Percentiles rank a stretch among this genome's conserved stretches.
Conservation (phyloP, 2,329 filamentous ascomycete species). For the Aureobasidium sp. region DNA sequence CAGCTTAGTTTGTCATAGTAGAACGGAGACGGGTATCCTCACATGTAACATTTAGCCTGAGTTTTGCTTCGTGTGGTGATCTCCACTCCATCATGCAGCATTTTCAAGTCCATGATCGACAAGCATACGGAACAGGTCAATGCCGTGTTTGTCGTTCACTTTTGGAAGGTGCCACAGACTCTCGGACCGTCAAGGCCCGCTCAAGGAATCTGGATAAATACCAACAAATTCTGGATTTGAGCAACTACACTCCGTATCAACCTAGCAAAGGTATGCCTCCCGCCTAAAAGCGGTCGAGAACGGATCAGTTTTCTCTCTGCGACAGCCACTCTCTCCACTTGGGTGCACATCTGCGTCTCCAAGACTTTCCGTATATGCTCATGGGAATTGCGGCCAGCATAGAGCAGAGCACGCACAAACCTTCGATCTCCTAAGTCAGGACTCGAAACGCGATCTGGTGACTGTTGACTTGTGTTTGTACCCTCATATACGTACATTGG, state of each 20-base stretch:
- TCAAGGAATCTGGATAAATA: background rate
- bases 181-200: background rate
- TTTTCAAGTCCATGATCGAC: background rate
- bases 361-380: constrained; percentile 30
- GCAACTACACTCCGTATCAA: background rate
- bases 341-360: constrained; percentile 23
- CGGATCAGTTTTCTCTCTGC: constrained; percentile 12
- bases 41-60: constrained; percentile 5
- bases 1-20: background rate
- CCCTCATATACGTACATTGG: constrained; percentile 22
- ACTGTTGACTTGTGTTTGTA: no score
- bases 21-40: background rate
- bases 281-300: constrained; percentile 5
- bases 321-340: constrained; percentile 17
- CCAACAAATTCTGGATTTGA: background rate
- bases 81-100: background rate
- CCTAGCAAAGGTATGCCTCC: background rate
- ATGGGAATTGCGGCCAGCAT: constrained; percentile 26
- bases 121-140: background rate
- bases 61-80: background rate
- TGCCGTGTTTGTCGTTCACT: background rate
- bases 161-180: background rate
- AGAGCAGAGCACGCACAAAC: constrained; percentile 25
- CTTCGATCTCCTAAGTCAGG: constrained; percentile 2
- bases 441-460: no score